These are phyloP conservation scores for Aspergillus taichungensis DNA, from an alignment of 495 filamentous ascomycete species.

Conservation along the genomic window DNA sequence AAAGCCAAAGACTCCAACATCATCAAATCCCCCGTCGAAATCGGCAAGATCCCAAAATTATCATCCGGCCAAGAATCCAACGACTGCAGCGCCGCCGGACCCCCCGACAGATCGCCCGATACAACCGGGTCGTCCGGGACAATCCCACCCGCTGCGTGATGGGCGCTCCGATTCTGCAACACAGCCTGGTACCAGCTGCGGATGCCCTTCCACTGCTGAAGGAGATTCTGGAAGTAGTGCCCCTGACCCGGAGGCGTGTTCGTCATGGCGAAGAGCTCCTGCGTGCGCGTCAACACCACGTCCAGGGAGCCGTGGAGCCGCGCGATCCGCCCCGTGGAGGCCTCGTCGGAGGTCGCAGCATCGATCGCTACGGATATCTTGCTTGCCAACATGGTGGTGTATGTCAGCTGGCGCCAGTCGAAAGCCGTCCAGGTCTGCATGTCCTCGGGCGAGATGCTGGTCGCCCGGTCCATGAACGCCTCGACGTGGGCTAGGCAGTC, in stretches of 20 bases:
- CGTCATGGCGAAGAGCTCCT: not conserved
- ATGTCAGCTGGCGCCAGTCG: not conserved
- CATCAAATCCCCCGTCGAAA: not conserved
- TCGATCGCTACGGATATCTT: not conserved
- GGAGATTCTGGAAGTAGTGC: not conserved
- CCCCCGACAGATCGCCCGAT: too few relatives aligned
- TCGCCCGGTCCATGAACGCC: not conserved
- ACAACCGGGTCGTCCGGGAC: too few relatives aligned
- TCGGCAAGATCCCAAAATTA: slow-evolving; percentile 1
- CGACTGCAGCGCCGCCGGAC: not conserved
- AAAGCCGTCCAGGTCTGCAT: slow-evolving; percentile 1
- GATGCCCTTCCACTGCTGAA: not conserved
- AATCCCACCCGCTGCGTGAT: too few relatives aligned
- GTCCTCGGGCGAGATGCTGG: not conserved
- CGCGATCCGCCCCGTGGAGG: not conserved
- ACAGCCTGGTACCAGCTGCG: not conserved
- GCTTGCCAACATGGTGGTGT: not conserved
- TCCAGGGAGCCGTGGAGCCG: not conserved
- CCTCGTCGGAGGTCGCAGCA: not conserved
- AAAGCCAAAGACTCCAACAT: not conserved
- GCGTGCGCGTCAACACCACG: not conserved
- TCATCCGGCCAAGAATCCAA: slow-evolving; percentile 1
- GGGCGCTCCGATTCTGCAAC: too few relatives aligned
- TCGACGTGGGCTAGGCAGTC: not conserved
- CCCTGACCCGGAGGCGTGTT: not conserved